Base-by-base conservation (phyloP, 2,329 filamentous ascomycete species). In the Phyllosticta citrichinensis region DNA sequence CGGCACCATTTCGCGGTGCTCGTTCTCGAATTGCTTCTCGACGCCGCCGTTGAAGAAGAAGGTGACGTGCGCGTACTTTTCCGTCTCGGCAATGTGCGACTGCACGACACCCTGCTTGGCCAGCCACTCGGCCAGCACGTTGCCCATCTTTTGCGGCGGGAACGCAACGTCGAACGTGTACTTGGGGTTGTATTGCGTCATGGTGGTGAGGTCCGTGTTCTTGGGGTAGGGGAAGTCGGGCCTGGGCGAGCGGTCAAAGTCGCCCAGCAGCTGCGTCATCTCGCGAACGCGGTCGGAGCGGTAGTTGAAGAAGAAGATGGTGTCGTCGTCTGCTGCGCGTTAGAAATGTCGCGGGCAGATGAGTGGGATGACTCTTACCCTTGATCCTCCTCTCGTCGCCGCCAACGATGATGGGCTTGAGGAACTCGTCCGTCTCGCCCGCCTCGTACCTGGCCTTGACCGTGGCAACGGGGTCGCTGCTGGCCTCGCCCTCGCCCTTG, bases 241-340 rank as follows among this genome's bases (percentile, higher is more conserved):
- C 67, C 84, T 84, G 61, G 92, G 91, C 24, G 91, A 96, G 71
- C 91, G 89, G 80, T 99, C 94, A 72, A 93, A 87, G 74, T 89
- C 89, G 68, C 94, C 94, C 60, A 99, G 81, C 53, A 99, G 83
- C 79, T 97, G 94, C 56, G 91, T 96, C 74, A 99, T 88, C 77
- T 99, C 94, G 68, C 94, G 89, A 58, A 93, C 93, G 75, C 94
- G 92, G 75, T 99, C 94, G 62, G 94, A 97, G 71, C 94, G 91
- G 83, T 99, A 99, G 86, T 99, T 99, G 89, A 99, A 99, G 85
- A 97, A 97, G 84, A 97, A 97, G 70, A 97, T 83, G 59, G 91
- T 93, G 73, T 99, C 94, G 67, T 88, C 83, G 72, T 97, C 91
- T 91, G 65, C 60, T 3, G 5, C 20, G 0, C 2, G 20, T 61